phyloP scores from a whole-genome alignment of 75 land plant genomes.

The Pseudotsuga menziesii region DNA sequence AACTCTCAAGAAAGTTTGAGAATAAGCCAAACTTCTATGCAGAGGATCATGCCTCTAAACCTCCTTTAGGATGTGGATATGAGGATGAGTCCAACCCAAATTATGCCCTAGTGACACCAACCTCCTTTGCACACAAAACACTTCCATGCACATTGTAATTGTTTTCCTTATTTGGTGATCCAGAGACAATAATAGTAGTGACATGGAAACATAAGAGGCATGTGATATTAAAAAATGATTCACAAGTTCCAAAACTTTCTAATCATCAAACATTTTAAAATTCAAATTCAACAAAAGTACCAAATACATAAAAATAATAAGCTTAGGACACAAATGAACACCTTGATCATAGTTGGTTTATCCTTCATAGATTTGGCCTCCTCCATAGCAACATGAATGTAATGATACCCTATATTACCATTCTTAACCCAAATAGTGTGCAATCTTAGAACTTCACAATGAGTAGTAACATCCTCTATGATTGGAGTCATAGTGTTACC shows the following conservation, averaged over 20 bases:
- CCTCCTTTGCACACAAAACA: constrained; percentile 84
- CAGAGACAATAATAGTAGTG: constrained; percentile 90
- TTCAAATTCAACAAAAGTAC: not conserved
- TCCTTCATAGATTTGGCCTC: constrained; percentile 39
- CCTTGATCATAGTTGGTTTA: constrained; percentile 49
- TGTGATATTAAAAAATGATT: not conserved
- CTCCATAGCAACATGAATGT: constrained; percentile 28
- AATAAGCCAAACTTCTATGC: not conserved
- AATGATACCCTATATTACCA: constrained; percentile 38
- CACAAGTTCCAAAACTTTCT: not conserved
- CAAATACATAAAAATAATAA: not conserved
- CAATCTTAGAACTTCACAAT: constrained; percentile 92
- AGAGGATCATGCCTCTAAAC: constrained; percentile 64
- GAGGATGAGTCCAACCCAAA: constrained; percentile 80
- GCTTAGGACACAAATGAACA: constrained; percentile 7
- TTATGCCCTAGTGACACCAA: constrained; percentile 83
- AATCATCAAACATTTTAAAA: not conserved
- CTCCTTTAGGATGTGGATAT: constrained; percentile 87
- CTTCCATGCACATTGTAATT: constrained; percentile 75
- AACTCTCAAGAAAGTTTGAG: constrained; percentile 5
- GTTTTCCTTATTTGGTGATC: constrained; percentile 97
- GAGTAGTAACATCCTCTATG: constrained; percentile 71
- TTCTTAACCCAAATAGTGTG: constrained; percentile 90
- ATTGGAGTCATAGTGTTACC: constrained; percentile 94
- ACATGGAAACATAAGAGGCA: constrained; percentile 28